Evolutionary conservation across 2,329 filamentous ascomycete genomes (phyloP).

Genomic region (Aspergillus candidus): DNA sequence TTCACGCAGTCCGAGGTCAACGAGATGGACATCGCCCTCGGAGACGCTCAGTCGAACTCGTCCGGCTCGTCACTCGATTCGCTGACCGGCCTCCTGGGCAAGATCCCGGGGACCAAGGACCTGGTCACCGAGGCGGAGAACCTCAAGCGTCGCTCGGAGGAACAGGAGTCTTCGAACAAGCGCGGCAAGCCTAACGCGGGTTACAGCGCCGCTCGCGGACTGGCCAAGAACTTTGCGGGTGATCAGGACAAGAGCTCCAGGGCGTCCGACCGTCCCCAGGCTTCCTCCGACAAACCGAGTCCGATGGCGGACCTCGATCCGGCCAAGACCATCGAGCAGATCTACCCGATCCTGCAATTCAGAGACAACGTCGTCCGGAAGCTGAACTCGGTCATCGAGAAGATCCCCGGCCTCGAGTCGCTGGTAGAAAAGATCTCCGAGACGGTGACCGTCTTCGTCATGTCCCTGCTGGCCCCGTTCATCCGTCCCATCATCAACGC

Average conservation of each 20-base stretch:
- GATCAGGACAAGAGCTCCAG: slow-evolving; percentile 29
- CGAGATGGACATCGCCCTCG: slow-evolving; percentile 68
- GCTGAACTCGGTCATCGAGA: slow-evolving; percentile 78
- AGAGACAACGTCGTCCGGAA: slow-evolving; percentile 87
- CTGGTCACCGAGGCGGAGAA: slow-evolving; percentile 61
- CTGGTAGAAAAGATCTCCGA: slow-evolving; percentile 93
- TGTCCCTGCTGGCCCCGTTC: slow-evolving; percentile 86
- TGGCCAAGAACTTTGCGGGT: slow-evolving; percentile 10
- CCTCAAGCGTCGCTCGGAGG: slow-evolving; percentile 56
- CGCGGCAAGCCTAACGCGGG: slow-evolving; percentile 28
- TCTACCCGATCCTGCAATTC: slow-evolving; percentile 92
- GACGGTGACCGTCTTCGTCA: slow-evolving; percentile 82
- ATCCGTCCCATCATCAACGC: slow-evolving; percentile 85
- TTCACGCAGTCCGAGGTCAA: slow-evolving; percentile 81
- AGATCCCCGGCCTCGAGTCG: slow-evolving; percentile 82
- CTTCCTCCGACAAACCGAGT: slow-evolving; percentile 40
- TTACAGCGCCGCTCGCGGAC: slow-evolving; percentile 18
- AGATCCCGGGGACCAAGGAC: slow-evolving; percentile 67
- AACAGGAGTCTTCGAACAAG: slow-evolving; percentile 57
- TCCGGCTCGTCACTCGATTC: slow-evolving; percentile 44
- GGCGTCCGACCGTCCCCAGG: slow-evolving; percentile 33
- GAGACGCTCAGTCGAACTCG: slow-evolving; percentile 56
- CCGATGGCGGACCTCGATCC: slow-evolving; percentile 70
- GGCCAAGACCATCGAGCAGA: slow-evolving; percentile 67
- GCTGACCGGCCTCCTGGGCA: slow-evolving; percentile 66